Base-by-base conservation (phyloP, 2,329 filamentous ascomycete genomes). In the Ramichloridium luteum region DNA sequence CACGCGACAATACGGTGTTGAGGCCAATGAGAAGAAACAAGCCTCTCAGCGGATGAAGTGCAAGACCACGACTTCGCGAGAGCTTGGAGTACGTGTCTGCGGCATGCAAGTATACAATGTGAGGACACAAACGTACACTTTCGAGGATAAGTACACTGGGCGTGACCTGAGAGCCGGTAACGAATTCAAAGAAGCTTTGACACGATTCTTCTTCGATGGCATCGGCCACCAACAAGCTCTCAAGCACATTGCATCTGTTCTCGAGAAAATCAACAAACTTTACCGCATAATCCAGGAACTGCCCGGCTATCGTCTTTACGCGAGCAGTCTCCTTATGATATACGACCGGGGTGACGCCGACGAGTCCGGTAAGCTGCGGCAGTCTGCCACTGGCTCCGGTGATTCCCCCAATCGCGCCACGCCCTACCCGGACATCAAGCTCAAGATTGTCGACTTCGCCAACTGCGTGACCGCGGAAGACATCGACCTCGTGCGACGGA, bases 381-480 rank as follows among this genome's bases (percentile, higher is more conserved):
- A 34, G 13, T 27, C 25, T 5, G n/a, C 27, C 15, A 13, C 28
- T n/a, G 16, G 35, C 17, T 23, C 29, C 20, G n/a, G n/a, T n/a
- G 13, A 15, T 6, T 25, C n/a, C 11, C 12, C 25, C 11, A 17
- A 32, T 22, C 20, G 35, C 17, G 18, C 29, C 20, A 35, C 36
- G 6, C 40, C 44, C 25, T 50, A 51, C 32, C 14, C 36, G 6
- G 46, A 52, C 43, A 86, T 93, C 51, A 82, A 93, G 55, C 77
- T 98, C 60, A 94, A 94, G 59, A 92, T 98, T 55, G 88, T 93
- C 35, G 90, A 98, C 57, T 98, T 98, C 61, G 90, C 90, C 41
- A 98, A 98, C 55, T 94, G 88, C 50, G 77, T 96, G 20, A 96
- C 86, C 1, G 81, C 83, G 3, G 80, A 90, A 43, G 85, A 93